Base-by-base conservation (phyloP, 2,329 filamentous ascomycete species). In the Alternaria gansuensis region DNA sequence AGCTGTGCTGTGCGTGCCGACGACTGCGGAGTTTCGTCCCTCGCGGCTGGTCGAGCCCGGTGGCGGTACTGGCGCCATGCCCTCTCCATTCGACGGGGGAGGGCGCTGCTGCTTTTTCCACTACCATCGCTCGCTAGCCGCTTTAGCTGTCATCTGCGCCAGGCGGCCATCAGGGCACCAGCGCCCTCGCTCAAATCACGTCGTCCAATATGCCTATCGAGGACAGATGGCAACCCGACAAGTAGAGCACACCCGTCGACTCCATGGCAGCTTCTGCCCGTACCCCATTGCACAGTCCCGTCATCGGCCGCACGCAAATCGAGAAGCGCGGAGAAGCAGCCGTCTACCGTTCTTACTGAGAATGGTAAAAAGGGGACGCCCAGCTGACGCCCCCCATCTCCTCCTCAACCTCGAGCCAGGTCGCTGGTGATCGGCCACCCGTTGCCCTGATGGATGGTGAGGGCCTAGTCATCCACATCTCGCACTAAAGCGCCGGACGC, bases 401-500 rank as follows among this genome's bases (percentile, higher is more conserved):
- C 10, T 41, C 14, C 39, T 52, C 48, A 40, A 11, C 28, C 43
- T 10, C 39, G 28, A 43, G 24, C 40, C 31, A 48, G 44, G 44
- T 48, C 7, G 44, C 39, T 60, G 40, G 33, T 51, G 52, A 56
- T 60, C 44, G 23, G 23, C 56, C 57, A 53, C 53, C 60, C 60
- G 60, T 60, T 63, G 51, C 50, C 54, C 57, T 60, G 52, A 54
- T 39, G 50, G 21, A 54, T 60, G 34, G 50, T 54, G 50, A 61
- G 46, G 51, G 45, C 37, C 55, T 57, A 54, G 50, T 44, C 31
- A 53, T 44, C 34, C 50, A 34, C 51, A 54, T 43, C 46, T 31
- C 5, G 39, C 59, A 48, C 59, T 58, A 58, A 50, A 14, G 17
- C 53, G 48, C 49, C 57, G 48, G 37, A 51, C 54, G 45, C 50